A percentile compares a stretch with the other conserved stretches of the same genome.
These are phyloP conservation scores for Alternaria incomplexa DNA, from an alignment of 2,329 filamentous ascomycete species.

Conservation along the genomic window DNA sequence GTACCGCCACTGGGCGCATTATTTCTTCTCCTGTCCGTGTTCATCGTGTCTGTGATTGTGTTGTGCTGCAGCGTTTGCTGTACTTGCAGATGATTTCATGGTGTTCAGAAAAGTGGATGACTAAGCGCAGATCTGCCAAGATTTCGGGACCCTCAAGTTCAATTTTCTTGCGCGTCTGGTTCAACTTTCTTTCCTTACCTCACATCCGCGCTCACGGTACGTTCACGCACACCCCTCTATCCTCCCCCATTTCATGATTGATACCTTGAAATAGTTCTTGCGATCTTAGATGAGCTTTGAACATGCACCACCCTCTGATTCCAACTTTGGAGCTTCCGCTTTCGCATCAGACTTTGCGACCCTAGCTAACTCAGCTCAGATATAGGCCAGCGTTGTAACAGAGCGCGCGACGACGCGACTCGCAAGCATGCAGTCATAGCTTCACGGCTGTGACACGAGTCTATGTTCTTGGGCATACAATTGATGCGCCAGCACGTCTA, in stretches of 20 bases:
- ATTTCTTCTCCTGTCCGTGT: conserved; percentile 78
- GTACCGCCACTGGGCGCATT: conserved; percentile 86
- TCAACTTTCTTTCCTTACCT: conserved; percentile 25
- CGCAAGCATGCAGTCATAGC: neutral
- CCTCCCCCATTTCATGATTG: conserved; percentile 53
- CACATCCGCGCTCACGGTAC: conserved; percentile 33
- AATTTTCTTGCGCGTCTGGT: conserved; percentile 34
- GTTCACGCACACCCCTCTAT: conserved; percentile 11
- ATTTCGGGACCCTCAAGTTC: conserved; percentile 30
- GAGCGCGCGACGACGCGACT: neutral
- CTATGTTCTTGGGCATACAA: neutral
- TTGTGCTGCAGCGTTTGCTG: conserved; percentile 5
- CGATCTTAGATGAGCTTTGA: conserved; percentile 62
- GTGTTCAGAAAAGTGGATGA: conserved; percentile 24
- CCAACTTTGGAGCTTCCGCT: conserved; percentile 11
- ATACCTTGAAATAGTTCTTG: conserved; percentile 61
- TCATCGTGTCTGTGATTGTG: conserved; percentile 30
- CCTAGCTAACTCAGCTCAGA: conserved; percentile 28
- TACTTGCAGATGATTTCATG: conserved; percentile 16
- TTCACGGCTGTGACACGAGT: neutral
- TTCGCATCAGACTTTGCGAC: conserved; percentile 14
- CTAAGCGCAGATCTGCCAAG: conserved; percentile 40
- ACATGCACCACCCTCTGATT: conserved; percentile 68
- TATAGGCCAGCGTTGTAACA: neutral
- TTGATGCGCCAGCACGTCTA: neutral